These are phyloP conservation scores for Novymonas esmeraldas DNA, from an alignment of 208 protist species.

Conservation along the genomic window DNA sequence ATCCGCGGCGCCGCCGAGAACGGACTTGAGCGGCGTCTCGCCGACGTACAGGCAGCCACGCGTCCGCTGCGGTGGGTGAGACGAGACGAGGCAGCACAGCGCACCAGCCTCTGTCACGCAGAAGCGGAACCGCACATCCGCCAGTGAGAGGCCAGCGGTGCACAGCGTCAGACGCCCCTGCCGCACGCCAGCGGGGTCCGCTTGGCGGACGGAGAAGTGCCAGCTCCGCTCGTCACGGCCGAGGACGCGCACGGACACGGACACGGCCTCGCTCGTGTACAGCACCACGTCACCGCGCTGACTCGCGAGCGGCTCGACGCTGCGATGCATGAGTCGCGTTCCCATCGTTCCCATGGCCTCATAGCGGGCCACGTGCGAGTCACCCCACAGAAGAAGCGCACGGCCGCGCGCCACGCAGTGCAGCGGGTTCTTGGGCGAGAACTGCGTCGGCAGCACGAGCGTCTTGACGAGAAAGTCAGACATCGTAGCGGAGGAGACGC, in stretches of 20 bases:
- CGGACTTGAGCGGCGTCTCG: conserved; percentile 5
- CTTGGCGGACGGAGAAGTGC: conserved; percentile 17
- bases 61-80: conserved; percentile 32
- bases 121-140: conserved; percentile 31
- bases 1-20: not conserved
- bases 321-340: conserved; percentile 24
- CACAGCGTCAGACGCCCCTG: conserved; percentile 7
- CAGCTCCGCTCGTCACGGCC: conserved; percentile 28
- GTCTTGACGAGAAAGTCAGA: conserved; percentile 27
- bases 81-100: conserved; percentile 34
- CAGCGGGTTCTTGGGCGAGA: conserved; percentile 13
- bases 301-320: conserved; percentile 9
- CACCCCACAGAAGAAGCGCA: conserved; percentile 12
- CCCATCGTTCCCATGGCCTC: conserved; percentile 35
- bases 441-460: conserved; percentile 17
- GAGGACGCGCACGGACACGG: conserved; percentile 14
- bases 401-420: conserved; percentile 9
- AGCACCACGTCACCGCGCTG: conserved; percentile 25
- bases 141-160: conserved; percentile 19
- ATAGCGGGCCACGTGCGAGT: conserved; percentile 20
- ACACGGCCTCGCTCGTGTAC: not conserved
- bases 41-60: conserved; percentile 31
- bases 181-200: not conserved
- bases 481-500: conserved; percentile 16
- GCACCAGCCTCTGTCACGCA: conserved; percentile 5